These are phyloP conservation scores for Fusarium xylarioides DNA, from an alignment of 2,329 filamentous ascomycete genomes.

Conservation along the genomic window DNA sequence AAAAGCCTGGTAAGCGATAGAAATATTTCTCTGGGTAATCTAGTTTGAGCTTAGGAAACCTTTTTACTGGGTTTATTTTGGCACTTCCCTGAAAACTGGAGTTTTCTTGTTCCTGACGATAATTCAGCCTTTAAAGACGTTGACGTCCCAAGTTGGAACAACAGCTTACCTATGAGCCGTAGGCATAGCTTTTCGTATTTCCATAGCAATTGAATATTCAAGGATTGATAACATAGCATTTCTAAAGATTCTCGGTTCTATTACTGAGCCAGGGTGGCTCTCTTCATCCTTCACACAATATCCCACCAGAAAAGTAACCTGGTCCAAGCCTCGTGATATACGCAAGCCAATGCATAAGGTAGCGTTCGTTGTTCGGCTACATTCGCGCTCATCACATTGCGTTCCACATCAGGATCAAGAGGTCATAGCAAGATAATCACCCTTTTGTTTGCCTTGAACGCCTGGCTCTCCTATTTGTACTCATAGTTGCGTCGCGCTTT, in stretches of 20 bases:
- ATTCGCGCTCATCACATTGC: conserved; percentile 16
- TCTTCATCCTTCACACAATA: neutral
- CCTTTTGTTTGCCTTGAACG: conserved; percentile 48
- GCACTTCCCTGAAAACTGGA: neutral
- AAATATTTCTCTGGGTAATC: neutral
- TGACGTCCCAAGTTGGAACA: conserved; percentile 23
- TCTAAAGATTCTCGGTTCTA: conserved; percentile 11
- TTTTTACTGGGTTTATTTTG: neutral
- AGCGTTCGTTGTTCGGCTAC: conserved; percentile 1
- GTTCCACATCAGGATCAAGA: conserved; percentile 28
- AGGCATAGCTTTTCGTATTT: neutral
- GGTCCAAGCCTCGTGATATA: neutral
- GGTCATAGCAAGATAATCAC: conserved; percentile 37
- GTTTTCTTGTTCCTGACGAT: conserved; percentile 7
- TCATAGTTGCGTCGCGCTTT: conserved; percentile 73
- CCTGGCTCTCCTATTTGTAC: conserved; percentile 45
- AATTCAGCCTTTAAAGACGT: conserved; percentile 28
- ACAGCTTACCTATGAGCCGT: neutral
- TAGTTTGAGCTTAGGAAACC: neutral
- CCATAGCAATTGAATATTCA: neutral
- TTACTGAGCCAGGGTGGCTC: conserved; percentile 8
- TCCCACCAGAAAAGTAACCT: neutral
- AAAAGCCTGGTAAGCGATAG: neutral
- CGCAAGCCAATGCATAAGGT: neutral
- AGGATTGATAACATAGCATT: conserved; percentile 5